These are phyloP conservation scores for Fusarium incarnatum DNA, from an alignment of 2,329 filamentous ascomycete species.

Conservation along the genomic window DNA sequence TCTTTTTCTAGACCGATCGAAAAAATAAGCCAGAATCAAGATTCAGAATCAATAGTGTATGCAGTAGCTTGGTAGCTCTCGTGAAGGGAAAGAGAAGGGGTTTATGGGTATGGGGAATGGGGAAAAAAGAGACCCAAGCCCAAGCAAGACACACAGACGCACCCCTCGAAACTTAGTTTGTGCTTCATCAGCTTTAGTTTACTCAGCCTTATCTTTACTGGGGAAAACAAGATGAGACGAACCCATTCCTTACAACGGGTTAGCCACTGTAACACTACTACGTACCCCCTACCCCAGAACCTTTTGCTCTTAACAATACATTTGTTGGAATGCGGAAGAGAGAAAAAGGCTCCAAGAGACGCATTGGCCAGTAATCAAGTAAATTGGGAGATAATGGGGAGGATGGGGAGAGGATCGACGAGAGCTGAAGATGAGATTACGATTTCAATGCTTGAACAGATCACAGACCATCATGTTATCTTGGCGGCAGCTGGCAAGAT, in stretches of 20 bases:
- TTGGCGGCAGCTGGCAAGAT: neutral
- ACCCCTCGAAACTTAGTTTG: constrained; percentile 2
- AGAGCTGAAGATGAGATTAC: constrained; percentile 7
- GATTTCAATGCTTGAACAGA: neutral
- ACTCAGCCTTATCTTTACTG: constrained; percentile 8
- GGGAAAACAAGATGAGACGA: neutral
- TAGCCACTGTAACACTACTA: neutral
- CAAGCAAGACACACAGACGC: neutral
- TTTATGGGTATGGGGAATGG: constrained; percentile 1
- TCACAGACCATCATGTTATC: neutral
- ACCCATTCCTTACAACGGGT: neutral
- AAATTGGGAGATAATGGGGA: neutral
- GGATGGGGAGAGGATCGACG: neutral
- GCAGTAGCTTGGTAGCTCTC: constrained; percentile 7
- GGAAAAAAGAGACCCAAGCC: neutral
- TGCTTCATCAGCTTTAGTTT: constrained; percentile 1
- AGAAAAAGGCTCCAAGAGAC: constrained; percentile 3
- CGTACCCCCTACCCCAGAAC: constrained; percentile 2
- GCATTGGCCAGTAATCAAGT: neutral
- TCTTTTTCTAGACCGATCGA: neutral
- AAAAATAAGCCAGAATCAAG: neutral
- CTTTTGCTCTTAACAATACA: neutral
- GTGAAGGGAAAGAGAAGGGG: neutral
- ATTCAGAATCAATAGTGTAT: constrained; percentile 7
- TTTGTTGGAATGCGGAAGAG: neutral